Evolutionary conservation across 345 rosid genomes (phyloP).

Genomic region (Odontarrhena argentea): DNA sequence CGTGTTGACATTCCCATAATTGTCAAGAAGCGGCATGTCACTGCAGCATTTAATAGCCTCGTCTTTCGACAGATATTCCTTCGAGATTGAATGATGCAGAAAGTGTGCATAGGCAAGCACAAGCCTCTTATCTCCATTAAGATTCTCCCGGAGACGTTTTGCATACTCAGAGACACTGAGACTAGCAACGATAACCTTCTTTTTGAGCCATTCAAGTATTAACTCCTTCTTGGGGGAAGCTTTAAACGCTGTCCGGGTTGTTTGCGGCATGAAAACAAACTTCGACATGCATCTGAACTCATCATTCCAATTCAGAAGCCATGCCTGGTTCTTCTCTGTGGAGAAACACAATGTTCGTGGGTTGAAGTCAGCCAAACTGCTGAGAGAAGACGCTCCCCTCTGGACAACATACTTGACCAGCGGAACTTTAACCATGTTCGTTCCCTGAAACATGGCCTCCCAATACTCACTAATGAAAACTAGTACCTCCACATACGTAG

Average conservation of each 20-base stretch:
- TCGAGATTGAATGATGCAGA: constrained; percentile 47
- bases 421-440: constrained; percentile 48
- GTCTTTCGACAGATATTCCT: constrained; percentile 20
- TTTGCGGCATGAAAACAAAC: constrained; percentile 51
- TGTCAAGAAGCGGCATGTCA: constrained; percentile 61
- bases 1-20: constrained; percentile 42
- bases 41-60: constrained; percentile 42
- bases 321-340: background rate
- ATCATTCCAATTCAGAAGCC: constrained; percentile 63
- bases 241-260: constrained; percentile 43
- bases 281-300: constrained; percentile 47
- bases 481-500: constrained; percentile 53
- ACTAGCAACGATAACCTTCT: constrained; percentile 6
- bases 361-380: constrained; percentile 39
- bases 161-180: constrained; percentile 46
- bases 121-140: constrained; percentile 43
- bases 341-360: constrained; percentile 38
- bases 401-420: constrained; percentile 51
- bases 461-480: constrained; percentile 57
- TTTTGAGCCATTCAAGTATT: constrained; percentile 50
- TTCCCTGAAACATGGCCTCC: constrained; percentile 41
- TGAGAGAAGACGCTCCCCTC: constrained; percentile 43
- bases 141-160: constrained; percentile 3
- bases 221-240: constrained; percentile 27
- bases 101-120: constrained; percentile 59